phyloP scores from a whole-genome alignment of 2,329 filamentous ascomycete species.

The Cordyceps pruinosa region DNA sequence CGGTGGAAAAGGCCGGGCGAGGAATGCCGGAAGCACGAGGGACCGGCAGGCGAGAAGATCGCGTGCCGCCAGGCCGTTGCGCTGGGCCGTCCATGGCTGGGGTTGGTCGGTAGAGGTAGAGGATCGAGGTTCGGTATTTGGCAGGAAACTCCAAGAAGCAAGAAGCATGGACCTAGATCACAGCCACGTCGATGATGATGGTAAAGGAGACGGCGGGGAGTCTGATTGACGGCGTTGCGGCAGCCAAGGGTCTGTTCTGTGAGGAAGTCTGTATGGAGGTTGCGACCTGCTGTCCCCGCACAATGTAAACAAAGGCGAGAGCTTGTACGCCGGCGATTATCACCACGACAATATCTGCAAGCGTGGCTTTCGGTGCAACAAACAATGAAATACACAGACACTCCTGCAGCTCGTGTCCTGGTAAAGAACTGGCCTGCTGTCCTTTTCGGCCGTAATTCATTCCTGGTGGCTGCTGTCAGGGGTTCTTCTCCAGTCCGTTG shows the following conservation, averaged over 20 bases:
- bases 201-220: not conserved
- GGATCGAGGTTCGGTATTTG: not conserved
- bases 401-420: not conserved
- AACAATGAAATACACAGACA: not conserved
- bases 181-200: not conserved
- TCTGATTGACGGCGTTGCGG: not conserved
- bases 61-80: constrained; percentile 32
- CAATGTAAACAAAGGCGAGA: constrained; percentile 9
- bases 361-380: not conserved
- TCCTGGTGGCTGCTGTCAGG: no score
- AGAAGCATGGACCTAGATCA: no score
- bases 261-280: no score
- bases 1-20: constrained; percentile 20
- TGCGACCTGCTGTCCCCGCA: no score
- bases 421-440: no score
- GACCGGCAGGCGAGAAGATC: constrained; percentile 32
- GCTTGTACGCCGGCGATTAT: not conserved
- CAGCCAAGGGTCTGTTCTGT: no score
- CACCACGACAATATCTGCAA: not conserved
- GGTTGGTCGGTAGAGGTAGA: not conserved
- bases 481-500: not conserved
- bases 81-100: constrained; percentile 25
- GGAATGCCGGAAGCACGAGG: constrained; percentile 28
- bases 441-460: no score
- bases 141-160: not conserved